Conservation (phyloP, 768 basidiomycete genomes). For the Crucibulum laeve region DNA sequence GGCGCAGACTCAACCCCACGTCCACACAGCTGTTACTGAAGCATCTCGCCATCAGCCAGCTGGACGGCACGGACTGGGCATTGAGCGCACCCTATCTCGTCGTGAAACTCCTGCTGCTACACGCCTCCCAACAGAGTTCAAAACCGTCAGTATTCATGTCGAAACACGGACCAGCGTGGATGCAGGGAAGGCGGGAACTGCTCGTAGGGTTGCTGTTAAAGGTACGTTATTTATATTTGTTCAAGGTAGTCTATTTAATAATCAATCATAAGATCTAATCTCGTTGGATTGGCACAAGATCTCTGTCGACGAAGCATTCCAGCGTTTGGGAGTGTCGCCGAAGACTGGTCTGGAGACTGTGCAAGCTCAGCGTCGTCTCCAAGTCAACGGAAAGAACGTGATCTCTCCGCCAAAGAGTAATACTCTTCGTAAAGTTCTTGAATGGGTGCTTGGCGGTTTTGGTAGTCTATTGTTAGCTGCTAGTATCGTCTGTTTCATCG, state of each 20-base stretch:
- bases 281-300: slow-evolving; percentile 46
- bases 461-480: slow-evolving; percentile 38
- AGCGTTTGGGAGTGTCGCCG: slow-evolving; percentile 38
- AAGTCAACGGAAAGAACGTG: slow-evolving; percentile 43
- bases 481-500: slow-evolving; percentile 51
- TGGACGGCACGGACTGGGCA: no score
- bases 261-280: slow-evolving; percentile 26
- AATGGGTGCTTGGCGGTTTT: slow-evolving; percentile 53
- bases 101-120: neutral
- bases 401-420: slow-evolving; percentile 46
- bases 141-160: slow-evolving; percentile 21
- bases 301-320: slow-evolving; percentile 31
- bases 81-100: no score
- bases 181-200: slow-evolving; percentile 6
- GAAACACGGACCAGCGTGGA: slow-evolving; percentile 11
- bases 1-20: no score
- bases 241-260: neutral
- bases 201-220: slow-evolving; percentile 14
- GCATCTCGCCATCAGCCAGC: no score
- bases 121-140: slow-evolving; percentile 20
- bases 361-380: slow-evolving; percentile 42
- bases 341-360: slow-evolving; percentile 43
- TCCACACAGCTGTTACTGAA: no score
- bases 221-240: slow-evolving; percentile 7
- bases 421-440: slow-evolving; percentile 36